Conservation (phyloP, 2,329 filamentous ascomycete genomes). For the Clonostachys solani region DNA sequence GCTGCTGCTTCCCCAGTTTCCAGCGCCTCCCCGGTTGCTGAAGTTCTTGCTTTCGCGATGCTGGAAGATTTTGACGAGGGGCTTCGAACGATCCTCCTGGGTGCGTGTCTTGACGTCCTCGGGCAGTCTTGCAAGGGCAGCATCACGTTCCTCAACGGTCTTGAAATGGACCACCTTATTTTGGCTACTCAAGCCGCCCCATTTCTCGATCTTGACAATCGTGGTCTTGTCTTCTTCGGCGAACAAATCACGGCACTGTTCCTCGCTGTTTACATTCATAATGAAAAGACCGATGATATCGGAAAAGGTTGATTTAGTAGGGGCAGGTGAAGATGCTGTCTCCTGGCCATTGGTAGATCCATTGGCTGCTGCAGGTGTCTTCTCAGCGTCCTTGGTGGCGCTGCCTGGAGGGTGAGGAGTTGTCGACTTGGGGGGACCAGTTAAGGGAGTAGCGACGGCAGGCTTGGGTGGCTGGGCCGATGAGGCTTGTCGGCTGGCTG, state of each 20-base stretch:
- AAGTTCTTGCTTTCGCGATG: slow-evolving; percentile 57
- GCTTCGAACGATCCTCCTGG: slow-evolving; percentile 70
- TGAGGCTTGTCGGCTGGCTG: slow-evolving; percentile 27
- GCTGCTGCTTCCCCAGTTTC: slow-evolving; percentile 62
- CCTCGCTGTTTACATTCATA: slow-evolving; percentile 77
- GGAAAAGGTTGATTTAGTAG: slow-evolving; percentile 55
- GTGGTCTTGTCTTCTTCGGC: slow-evolving; percentile 78
- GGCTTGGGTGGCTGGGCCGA: slow-evolving; percentile 37
- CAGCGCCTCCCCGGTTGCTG: slow-evolving; percentile 58
- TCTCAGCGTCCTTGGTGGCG: slow-evolving; percentile 52
- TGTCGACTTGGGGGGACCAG: slow-evolving; percentile 29
- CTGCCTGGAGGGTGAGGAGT: slow-evolving; percentile 43
- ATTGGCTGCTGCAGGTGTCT: slow-evolving; percentile 43
- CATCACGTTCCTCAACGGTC: slow-evolving; percentile 73
- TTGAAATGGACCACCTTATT: slow-evolving; percentile 88
- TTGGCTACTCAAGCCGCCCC: slow-evolving; percentile 50
- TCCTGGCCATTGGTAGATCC: slow-evolving; percentile 49
- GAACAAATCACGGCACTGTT: slow-evolving; percentile 79
- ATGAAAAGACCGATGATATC: slow-evolving; percentile 85
- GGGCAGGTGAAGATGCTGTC: slow-evolving; percentile 50
- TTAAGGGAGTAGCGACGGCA: slow-evolving; percentile 25
- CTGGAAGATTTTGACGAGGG: slow-evolving; percentile 79
- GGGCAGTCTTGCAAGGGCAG: slow-evolving; percentile 69
- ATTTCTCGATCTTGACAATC: slow-evolving; percentile 75
- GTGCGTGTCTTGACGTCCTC: slow-evolving; percentile 71